Percentiles rank a stretch among this genome's conserved stretches.
Conservation (phyloP, 2,329 filamentous ascomycete species). For the Volutella citrinella region DNA sequence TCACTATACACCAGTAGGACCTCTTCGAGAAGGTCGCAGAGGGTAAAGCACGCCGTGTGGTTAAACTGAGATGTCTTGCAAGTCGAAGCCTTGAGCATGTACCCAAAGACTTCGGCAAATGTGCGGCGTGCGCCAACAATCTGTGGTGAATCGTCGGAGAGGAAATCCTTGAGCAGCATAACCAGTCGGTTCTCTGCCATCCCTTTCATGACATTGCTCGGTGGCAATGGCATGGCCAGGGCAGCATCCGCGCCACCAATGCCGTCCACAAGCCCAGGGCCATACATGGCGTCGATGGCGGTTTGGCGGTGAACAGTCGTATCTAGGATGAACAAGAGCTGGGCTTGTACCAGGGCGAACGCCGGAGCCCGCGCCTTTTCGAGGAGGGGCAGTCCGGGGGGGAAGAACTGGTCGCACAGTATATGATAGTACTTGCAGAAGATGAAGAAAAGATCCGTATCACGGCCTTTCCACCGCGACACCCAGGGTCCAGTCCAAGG, state of each 20-base stretch:
- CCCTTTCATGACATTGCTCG: conserved; percentile 67
- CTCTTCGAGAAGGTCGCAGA: conserved; percentile 92
- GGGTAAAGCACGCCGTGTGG: conserved; percentile 78
- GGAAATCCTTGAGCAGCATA: conserved; percentile 76
- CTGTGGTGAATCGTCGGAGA: conserved; percentile 47
- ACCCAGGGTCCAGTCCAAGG: conserved; percentile 84
- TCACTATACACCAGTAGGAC: conserved; percentile 61
- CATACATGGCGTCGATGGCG: conserved; percentile 43
- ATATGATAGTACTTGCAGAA: conserved; percentile 88
- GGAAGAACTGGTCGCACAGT: conserved; percentile 70
- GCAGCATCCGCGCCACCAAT: conserved; percentile 61
- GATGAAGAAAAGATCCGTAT: conserved; percentile 87
- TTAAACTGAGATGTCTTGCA: conserved; percentile 77
- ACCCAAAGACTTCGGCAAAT: conserved; percentile 73
- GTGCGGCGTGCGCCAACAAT: conserved; percentile 54
- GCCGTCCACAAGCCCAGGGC: conserved; percentile 43
- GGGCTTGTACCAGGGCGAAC: conserved; percentile 76
- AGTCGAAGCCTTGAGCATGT: conserved; percentile 69
- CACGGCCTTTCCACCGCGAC: conserved; percentile 79
- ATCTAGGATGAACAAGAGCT: conserved; percentile 76
- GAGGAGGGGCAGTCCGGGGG: conserved; percentile 47
- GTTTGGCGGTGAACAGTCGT: conserved; percentile 78
- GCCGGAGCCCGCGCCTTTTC: conserved; percentile 68
- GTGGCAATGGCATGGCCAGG: conserved; percentile 59
- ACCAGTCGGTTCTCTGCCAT: conserved; percentile 90